Evolutionary conservation across 1,284 basidiomycete species (phyloP).

Genomic region (Boletus smithii): DNA sequence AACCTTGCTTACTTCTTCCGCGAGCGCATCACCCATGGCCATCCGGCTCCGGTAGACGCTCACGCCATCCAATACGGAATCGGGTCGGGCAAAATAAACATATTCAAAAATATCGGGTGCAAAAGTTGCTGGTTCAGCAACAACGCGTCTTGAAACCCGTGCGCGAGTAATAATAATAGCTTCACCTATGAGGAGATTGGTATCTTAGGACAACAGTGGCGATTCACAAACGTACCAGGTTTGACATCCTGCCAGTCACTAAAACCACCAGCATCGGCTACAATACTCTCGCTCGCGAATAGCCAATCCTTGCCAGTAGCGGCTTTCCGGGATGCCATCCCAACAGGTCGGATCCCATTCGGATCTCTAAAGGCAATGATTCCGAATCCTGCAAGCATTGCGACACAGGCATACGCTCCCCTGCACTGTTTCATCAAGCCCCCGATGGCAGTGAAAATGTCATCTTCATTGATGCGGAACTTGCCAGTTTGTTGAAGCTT

Average conservation of each 20-base stretch:
- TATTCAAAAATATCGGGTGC: conserved; percentile 99
- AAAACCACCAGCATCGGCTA: conserved; percentile 92
- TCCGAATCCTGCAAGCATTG: conserved; percentile 98
- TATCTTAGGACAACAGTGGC: not conserved
- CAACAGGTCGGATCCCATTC: conserved; percentile 95
- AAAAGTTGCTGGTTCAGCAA: conserved; percentile 69
- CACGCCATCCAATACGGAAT: conserved; percentile 96
- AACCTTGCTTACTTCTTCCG: conserved; percentile 80
- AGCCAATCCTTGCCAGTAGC: conserved; percentile 76
- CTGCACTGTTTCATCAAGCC: conserved; percentile 86
- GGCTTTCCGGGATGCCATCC: conserved; percentile 68
- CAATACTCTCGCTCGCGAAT: conserved; percentile 94
- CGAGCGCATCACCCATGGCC: conserved; percentile 98
- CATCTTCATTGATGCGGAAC: conserved; percentile 99
- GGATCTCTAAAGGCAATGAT: conserved; percentile 98
- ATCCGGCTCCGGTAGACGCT: conserved; percentile 97
- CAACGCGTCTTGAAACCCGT: conserved; percentile 70
- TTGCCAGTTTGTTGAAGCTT: conserved; percentile 98
- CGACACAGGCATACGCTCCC: conserved; percentile 96
- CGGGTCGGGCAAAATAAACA: conserved; percentile 98
- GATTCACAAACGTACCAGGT: conserved; percentile 56
- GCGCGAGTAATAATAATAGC: conserved; percentile 92
- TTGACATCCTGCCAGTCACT: conserved; percentile 91
- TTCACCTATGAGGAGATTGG: conserved; percentile 57
- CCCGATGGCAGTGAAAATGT: conserved; percentile 94